Percentiles rank a stretch among this genome's conserved stretches.
Evolutionary conservation across 495 filamentous ascomycete genomes (phyloP).

Genomic region (Bacidia gigantensis): DNA sequence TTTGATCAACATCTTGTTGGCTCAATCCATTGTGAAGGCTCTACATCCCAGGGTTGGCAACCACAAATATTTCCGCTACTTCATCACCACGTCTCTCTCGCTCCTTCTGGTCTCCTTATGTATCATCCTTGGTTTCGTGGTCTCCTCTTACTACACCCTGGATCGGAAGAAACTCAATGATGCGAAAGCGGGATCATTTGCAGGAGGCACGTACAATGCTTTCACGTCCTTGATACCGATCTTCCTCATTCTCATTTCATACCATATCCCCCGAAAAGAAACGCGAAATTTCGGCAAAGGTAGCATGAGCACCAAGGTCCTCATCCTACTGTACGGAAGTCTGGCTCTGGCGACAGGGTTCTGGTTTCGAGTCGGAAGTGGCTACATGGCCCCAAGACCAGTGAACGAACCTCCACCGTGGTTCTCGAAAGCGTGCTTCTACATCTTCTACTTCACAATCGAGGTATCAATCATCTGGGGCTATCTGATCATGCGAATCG

Average conservation of each 20-base stretch:
- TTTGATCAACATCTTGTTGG: conserved; percentile 61
- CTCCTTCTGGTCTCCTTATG: conserved; percentile 44
- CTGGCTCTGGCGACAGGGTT: conserved; percentile 50
- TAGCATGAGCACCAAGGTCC: conserved; percentile 46
- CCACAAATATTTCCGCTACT: conserved; percentile 31
- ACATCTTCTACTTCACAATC: conserved; percentile 56
- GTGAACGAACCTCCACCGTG: conserved; percentile 47
- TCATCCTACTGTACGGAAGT: conserved; percentile 40
- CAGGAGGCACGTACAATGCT: conserved; percentile 48
- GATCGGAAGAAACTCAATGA: conserved; percentile 29
- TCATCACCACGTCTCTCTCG: conserved; percentile 42
- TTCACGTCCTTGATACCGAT: conserved; percentile 48
- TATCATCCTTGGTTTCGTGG: conserved; percentile 50
- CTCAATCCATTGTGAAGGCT: conserved; percentile 59
- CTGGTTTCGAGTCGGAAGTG: conserved; percentile 45
- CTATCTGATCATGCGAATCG: conserved; percentile 49
- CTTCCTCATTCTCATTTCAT: conserved; percentile 56
- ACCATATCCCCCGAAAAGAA: conserved; percentile 27
- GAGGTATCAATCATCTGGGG: conserved; percentile 53
- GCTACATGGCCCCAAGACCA: conserved; percentile 38
- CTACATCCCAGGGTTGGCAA: conserved; percentile 60
- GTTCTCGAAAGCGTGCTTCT: conserved; percentile 54
- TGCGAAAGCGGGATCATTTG: conserved; percentile 39
- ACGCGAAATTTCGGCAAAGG: conserved; percentile 60
- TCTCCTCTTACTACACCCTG: conserved; percentile 54